Evolutionary conservation across 1,284 basidiomycete species (phyloP).

Genomic region (Boletus semigastroideus): DNA sequence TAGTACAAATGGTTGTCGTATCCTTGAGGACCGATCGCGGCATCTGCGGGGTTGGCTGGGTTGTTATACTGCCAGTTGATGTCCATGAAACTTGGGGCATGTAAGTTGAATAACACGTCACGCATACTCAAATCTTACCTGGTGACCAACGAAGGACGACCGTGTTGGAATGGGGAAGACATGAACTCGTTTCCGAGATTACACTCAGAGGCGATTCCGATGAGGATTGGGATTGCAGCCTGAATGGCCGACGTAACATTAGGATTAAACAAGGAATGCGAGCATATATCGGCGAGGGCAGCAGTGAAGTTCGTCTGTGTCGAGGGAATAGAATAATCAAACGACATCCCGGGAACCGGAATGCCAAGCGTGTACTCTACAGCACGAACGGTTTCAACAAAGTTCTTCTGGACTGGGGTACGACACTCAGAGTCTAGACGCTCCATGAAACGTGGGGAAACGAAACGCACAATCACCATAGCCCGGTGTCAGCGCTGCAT

Average conservation of each 20-base stretch:
- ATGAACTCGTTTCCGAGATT: slow-evolving; percentile 29
- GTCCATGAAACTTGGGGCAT: slow-evolving; percentile 67
- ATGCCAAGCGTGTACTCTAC: slow-evolving; percentile 65
- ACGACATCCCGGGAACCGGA: slow-evolving; percentile 45
- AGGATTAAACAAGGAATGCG: slow-evolving; percentile 37
- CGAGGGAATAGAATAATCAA: slow-evolving; percentile 19
- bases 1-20: slow-evolving; percentile 84
- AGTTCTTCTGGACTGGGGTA: slow-evolving; percentile 63
- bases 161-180: slow-evolving; percentile 15
- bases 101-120: slow-evolving; percentile 3
- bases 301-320: slow-evolving; percentile 47
- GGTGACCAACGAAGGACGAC: slow-evolving; percentile 44
- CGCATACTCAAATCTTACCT: slow-evolving; percentile 26
- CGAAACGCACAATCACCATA: slow-evolving; percentile 60
- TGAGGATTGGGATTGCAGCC: slow-evolving; percentile 52
- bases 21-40: slow-evolving; percentile 63
- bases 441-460: not conserved
- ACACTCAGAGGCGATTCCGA: slow-evolving; percentile 40
- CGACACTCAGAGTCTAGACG: slow-evolving; percentile 1
- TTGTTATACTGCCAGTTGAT: slow-evolving; percentile 69
- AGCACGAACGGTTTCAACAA: slow-evolving; percentile 64
- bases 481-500: slow-evolving; percentile 61
- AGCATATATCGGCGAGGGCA: slow-evolving; percentile 38
- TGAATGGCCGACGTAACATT: slow-evolving; percentile 47
- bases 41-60: slow-evolving; percentile 67